Evolutionary conservation across 1,284 basidiomycete species (phyloP).

Genomic region (Leccinum laetum): DNA sequence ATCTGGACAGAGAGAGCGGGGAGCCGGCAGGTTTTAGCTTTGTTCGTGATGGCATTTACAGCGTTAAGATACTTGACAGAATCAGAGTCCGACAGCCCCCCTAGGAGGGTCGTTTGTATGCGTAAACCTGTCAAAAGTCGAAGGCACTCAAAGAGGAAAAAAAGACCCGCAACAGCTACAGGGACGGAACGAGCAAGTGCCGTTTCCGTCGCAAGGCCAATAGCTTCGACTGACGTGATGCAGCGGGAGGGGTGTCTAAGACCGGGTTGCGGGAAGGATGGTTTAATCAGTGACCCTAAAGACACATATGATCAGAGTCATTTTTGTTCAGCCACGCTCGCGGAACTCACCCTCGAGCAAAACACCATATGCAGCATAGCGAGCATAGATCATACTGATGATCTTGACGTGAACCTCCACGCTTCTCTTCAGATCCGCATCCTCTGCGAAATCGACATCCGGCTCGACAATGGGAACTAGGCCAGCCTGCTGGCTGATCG

Average conservation of each 20-base stretch:
- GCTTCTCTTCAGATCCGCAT: slow-evolving; percentile 46
- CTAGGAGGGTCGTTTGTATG: slow-evolving; percentile 22
- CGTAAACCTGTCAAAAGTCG: background rate
- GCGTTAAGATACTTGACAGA: slow-evolving; percentile 40
- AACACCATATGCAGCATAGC: slow-evolving; percentile 46
- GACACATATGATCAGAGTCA: background rate
- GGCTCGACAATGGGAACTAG: slow-evolving; percentile 55
- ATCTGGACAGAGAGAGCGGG: slow-evolving; percentile 32
- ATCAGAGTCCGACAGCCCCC: slow-evolving; percentile 40
- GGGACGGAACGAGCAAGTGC: slow-evolving; percentile 49
- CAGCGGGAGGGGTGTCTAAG: slow-evolving; percentile 33
- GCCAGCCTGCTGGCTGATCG: slow-evolving; percentile 48
- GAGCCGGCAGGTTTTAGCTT: slow-evolving; percentile 29
- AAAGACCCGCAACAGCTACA: background rate
- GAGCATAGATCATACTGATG: slow-evolving; percentile 45
- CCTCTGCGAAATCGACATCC: slow-evolving; percentile 50
- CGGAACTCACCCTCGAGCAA: slow-evolving; percentile 44
- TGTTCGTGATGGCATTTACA: slow-evolving; percentile 38
- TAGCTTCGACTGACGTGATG: slow-evolving; percentile 38
- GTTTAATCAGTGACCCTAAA: slow-evolving; percentile 49
- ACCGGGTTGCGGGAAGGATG: slow-evolving; percentile 52
- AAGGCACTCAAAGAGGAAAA: slow-evolving; percentile 42
- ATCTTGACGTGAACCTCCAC: slow-evolving; percentile 48
- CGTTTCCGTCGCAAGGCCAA: slow-evolving; percentile 47
- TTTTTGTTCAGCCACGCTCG: background rate